Base-by-base conservation (phyloP, 1,284 basidiomycete species). In the Boletus mariae region DNA sequence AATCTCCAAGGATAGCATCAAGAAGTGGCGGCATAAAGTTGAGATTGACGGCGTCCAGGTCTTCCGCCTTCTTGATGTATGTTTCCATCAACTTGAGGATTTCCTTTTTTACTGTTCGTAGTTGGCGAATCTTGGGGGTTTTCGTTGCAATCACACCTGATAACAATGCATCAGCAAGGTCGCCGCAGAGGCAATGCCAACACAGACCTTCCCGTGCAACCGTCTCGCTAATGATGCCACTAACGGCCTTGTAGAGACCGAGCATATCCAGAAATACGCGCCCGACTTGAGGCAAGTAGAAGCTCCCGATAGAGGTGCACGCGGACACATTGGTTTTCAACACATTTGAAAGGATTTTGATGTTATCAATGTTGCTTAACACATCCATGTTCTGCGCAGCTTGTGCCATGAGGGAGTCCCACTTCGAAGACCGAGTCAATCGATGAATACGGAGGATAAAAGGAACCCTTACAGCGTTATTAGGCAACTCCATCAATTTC, bases 321-420 rank as follows among this genome's bases (percentile, higher is more conserved):
- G 97, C 95, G 5, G 97, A 92, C 15, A 98, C 96, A 71, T 99
- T 99, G 12, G 97, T 99, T 78, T 99, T 99, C 65, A 99, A 80
- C 45, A 99, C 94, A 65, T 99, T 99, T 1, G 92, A 86, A 49
- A 99, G 79, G 64, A 98, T 96, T 74, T 98, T 98, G 75, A 99
- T 93, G 70, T 98, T 99, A 52, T 98, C 96, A 8, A 84, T 75
- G 67, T 89, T 94, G 55, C 87, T 84, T 44, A 99, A 80, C 10
- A 99, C 94, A 60, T 99, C 94, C 69, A 96, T 88, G 63, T 86
- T 97, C 67, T 89, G 88, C 13, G 92, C 87, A 1, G 97, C 97
- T 77, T 98, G 96, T 45, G 87, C 82, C 97, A 99, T 98, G 49
- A 99, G 74, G 34, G 89, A 91, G 72, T 98, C 95, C 97, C 97